Conservation (phyloP, 192 early-diverging fungal genomes). For the Linnemannia zychae region DNA sequence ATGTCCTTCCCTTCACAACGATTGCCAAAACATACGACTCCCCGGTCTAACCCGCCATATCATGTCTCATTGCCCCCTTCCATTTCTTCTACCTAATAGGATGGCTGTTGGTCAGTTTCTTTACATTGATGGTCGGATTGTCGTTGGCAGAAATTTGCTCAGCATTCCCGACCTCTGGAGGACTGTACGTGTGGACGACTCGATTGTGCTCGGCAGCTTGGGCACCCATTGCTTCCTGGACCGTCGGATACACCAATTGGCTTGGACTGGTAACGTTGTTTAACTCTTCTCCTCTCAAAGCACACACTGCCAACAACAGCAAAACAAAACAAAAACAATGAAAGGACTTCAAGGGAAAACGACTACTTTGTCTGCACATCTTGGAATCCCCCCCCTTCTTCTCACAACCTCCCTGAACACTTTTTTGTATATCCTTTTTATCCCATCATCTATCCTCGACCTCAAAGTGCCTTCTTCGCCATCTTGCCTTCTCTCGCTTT, state of each 20-base stretch:
- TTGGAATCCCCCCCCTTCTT: too few relatives aligned
- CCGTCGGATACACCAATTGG: slow-evolving; percentile 64
- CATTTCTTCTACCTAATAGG: slow-evolving; percentile 8
- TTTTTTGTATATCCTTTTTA: too few relatives aligned
- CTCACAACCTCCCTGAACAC: too few relatives aligned
- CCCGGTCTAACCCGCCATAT: neutral
- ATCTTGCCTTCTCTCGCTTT: neutral
- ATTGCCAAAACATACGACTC: too few relatives aligned
- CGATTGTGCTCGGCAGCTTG: slow-evolving; percentile 54
- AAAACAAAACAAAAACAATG: too few relatives aligned
- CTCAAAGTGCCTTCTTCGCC: too few relatives aligned
- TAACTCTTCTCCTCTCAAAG: too few relatives aligned
- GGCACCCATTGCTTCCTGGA: slow-evolving; percentile 62
- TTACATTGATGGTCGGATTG: slow-evolving; percentile 57
- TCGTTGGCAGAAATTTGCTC: slow-evolving; percentile 65
- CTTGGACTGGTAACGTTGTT: slow-evolving; percentile 53
- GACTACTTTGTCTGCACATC: too few relatives aligned
- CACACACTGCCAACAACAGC: too few relatives aligned
- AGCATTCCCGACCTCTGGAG: slow-evolving; percentile 62
- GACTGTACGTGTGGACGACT: slow-evolving; percentile 63
- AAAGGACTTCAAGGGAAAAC: too few relatives aligned
- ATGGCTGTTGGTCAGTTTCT: slow-evolving; percentile 59
- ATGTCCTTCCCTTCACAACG: too few relatives aligned
- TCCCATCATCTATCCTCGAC: too few relatives aligned
- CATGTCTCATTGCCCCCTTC: neutral